These are phyloP conservation scores for Coniochaeta prunicola DNA, from an alignment of 2,329 filamentous ascomycete species.

Conservation along the genomic window DNA sequence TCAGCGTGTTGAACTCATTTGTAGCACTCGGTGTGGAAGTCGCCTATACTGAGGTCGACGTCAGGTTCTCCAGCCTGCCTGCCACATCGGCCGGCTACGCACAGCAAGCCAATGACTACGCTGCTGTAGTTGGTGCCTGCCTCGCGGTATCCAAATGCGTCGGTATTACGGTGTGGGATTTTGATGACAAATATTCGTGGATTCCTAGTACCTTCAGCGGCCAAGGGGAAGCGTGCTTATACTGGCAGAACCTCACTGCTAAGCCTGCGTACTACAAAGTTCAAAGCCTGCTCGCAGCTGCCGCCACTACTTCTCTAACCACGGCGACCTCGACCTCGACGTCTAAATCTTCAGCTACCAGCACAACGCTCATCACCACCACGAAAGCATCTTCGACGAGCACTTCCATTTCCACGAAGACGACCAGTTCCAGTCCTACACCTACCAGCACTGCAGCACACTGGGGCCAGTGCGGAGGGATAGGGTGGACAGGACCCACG, in stretches of 20 bases:
- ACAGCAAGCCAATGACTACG: slow-evolving; percentile 41
- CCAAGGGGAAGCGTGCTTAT: slow-evolving; percentile 28
- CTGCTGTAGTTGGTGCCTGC: slow-evolving; percentile 25
- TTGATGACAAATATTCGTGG: slow-evolving; percentile 34
- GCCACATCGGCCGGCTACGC: slow-evolving; percentile 27
- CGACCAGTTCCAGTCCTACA: slow-evolving; percentile 2
- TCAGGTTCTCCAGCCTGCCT: slow-evolving; percentile 37
- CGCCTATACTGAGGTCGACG: slow-evolving; percentile 55
- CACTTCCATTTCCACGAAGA: slow-evolving; percentile 2
- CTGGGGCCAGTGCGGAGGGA: slow-evolving; percentile 23
- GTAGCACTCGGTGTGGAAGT: slow-evolving; percentile 46
- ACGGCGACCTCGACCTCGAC: not conserved
- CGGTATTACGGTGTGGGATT: slow-evolving; percentile 35
- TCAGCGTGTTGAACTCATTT: slow-evolving; percentile 41
- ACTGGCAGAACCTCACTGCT: slow-evolving; percentile 25
- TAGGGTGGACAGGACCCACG: slow-evolving; percentile 18
- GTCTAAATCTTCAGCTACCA: slow-evolving; percentile 2
- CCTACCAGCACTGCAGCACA: slow-evolving; percentile 9
- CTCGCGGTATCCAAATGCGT: slow-evolving; percentile 27
- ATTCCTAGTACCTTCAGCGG: slow-evolving; percentile 28
- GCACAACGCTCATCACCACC: not conserved
- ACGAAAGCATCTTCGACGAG: not conserved
- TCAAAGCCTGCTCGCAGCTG: slow-evolving; percentile 25
- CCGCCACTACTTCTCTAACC: slow-evolving; percentile 4
- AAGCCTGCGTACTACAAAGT: slow-evolving; percentile 31